Base-by-base conservation (phyloP, 805 yeast genomes). In the Nakazawaea holstii region DNA sequence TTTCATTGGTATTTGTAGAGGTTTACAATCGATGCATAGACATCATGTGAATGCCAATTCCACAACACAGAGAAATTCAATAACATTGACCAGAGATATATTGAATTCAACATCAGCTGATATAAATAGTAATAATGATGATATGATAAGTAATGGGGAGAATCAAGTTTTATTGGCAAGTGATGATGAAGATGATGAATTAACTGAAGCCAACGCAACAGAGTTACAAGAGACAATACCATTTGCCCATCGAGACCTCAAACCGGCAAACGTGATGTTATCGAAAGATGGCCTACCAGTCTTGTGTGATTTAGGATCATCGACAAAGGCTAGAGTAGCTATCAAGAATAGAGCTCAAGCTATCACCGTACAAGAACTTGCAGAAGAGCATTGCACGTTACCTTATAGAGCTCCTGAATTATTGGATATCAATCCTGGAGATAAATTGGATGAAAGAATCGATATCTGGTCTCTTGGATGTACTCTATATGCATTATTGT, bases 391-490 rank as follows among this genome's bases (percentile, higher is more conserved):
- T 61, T 87, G 96, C 58, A 85, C 96, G 1, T 65, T 88, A 46
- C 89, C 95, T 1, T 92, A 85, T 62, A 70, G 95, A 36, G 96
- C 97, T 0, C 98, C 98, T 0, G 98, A 91, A 59, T 69, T 92
- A 40, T 66, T 91, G 49, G 92, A 89, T 58, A 84, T 89, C 35
- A 79, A 78, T 39, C 76, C 87, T 1, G 83, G 84, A 37, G 63
- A 77, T n/a, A 64, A 64, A 6, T 71, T 91, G 39, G 80, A 82
- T 52, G 95, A 87, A 57, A 76, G 77, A 50, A 82, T 86, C 4
- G 98, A 91, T 62, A 79, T 92, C 26, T 91, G 98, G 98, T 84
- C 95, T 3, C 64, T 91, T 28, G 98, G 98, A 0, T 89, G 97
- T 59, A 71, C 89, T 1, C 61, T 89, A 14, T 91, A 87, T 62